Percentiles rank a stretch among this genome's conserved stretches.
These are phyloP conservation scores for Nakazawaea wickerhamii DNA, from an alignment of 805 yeast species.

Conservation along the genomic window DNA sequence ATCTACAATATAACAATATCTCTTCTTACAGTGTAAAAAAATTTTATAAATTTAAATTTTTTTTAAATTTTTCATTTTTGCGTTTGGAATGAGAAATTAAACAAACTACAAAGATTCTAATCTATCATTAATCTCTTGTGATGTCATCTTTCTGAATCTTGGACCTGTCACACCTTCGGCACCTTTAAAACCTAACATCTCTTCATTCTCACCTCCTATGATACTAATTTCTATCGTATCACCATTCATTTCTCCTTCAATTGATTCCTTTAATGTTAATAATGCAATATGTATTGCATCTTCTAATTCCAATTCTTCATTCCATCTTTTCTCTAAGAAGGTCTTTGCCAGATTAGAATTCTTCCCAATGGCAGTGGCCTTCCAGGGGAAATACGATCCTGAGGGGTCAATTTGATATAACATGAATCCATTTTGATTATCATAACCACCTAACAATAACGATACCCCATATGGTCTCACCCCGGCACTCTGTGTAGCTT, in stretches of 20 bases:
- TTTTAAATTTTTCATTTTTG: background rate
- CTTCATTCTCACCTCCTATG: conserved; percentile 78
- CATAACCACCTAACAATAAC: conserved; percentile 88
- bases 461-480: conserved; percentile 99
- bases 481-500: conserved; percentile 98
- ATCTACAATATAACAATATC: no score
- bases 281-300: conserved; percentile 97
- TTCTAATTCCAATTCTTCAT: conserved; percentile 92
- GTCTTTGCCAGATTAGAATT: conserved; percentile 96
- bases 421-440: conserved; percentile 62
- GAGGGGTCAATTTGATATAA: conserved; percentile 97
- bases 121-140: conserved; percentile 95
- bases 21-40: background rate
- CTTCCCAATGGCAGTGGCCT: conserved; percentile 98
- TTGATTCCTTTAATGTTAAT: conserved; percentile 89
- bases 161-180: conserved; percentile 79
- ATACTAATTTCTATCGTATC: conserved; percentile 91
- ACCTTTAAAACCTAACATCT: conserved; percentile 80
- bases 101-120: conserved; percentile 72
- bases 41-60: background rate
- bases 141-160: conserved; percentile 73
- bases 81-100: background rate
- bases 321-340: conserved; percentile 96
- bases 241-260: conserved; percentile 97
- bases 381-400: conserved; percentile 98